Percentiles rank a stretch among this genome's conserved stretches.
Conservation (phyloP, 306 rosid species). For the Castanea mollissima region DNA sequence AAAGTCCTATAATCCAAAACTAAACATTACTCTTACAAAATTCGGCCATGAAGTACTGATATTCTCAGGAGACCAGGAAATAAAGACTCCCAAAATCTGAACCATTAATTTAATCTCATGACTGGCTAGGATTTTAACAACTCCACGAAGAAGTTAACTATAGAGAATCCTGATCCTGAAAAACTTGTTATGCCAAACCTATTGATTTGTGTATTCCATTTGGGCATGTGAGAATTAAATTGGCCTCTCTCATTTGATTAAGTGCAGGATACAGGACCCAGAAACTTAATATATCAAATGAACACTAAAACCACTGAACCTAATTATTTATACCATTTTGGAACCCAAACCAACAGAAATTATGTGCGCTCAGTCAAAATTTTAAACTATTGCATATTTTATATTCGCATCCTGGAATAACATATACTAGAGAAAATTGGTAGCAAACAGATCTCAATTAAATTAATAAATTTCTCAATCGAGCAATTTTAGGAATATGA, state of each 20-base stretch:
- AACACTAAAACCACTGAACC: not conserved
- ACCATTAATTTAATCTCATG: too few relatives aligned
- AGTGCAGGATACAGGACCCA: too few relatives aligned
- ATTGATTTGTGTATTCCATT: not conserved
- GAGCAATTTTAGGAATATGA: not conserved
- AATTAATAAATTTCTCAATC: too few relatives aligned
- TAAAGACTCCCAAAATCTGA: not conserved
- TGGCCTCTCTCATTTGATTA: not conserved
- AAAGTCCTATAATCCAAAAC: constrained; percentile 45
- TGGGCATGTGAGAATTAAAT: not conserved
- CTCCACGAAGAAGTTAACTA: too few relatives aligned
- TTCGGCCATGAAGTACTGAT: not conserved
- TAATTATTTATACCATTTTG: not conserved
- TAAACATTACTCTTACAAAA: not conserved
- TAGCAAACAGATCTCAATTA: not conserved
- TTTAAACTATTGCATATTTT: not conserved
- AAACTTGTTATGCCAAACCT: not conserved
- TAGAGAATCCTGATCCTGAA: too few relatives aligned
- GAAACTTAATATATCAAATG: not conserved
- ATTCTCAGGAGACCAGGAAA: not conserved
- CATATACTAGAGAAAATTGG: not conserved
- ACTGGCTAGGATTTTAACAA: too few relatives aligned
- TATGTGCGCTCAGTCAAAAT: not conserved
- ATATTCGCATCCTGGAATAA: not conserved
- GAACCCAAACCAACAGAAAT: not conserved